Evolutionary conservation across 805 yeast genomes (phyloP), one percentile per base, ranked within the genome.

Genomic region (Spathaspora passalidarum): DNA sequence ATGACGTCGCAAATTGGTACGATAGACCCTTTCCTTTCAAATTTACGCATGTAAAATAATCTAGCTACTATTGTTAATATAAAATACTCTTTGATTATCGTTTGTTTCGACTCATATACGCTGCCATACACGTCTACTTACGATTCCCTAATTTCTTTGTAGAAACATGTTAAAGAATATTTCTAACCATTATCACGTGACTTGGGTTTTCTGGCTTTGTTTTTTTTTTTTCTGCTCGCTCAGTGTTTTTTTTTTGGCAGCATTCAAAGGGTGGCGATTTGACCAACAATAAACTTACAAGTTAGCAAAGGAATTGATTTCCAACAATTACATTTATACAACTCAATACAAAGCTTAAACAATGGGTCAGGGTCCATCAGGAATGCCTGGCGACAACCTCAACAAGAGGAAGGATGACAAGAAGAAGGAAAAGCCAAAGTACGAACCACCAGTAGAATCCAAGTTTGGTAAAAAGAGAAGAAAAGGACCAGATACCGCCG

Each of bases 361-460:
- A 38, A 54, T 55, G 82, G 82, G 83, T 57, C 82, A 78, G 72
- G 76, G 73, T 44, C 76, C 81, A 45, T 75, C 81, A 20, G 79
- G 79, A 49, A 67, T 77, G 75, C 73, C 74, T 52, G 73, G 72
- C 55, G 79, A 77, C 61, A 62, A 63, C 53, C 57, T 60, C 55
- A 66, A 63, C 55, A 73, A 73, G 63, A 75, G 74, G 66, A 81
- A 81, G 65, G 82, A 80, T 56, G 82, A 78, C 52, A 71, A 64
- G 63, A 84, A 84, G 71, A 82, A 84, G 54, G 88, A 87, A 59
- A 91, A 92, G 69, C 98, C 97, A 60, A 92, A 91, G 75, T 94
- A 92, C 68, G 99, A 94, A 69, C 98, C 99, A 29, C 99, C 99
- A 13, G 97, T 92, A 50, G 95, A 92, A 68, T 85, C 96, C 5